Evolutionary conservation across 2,329 filamentous ascomycete species (phyloP), one percentile per base, ranked within the genome.

Genomic region (Fusarium haematococcum): DNA sequence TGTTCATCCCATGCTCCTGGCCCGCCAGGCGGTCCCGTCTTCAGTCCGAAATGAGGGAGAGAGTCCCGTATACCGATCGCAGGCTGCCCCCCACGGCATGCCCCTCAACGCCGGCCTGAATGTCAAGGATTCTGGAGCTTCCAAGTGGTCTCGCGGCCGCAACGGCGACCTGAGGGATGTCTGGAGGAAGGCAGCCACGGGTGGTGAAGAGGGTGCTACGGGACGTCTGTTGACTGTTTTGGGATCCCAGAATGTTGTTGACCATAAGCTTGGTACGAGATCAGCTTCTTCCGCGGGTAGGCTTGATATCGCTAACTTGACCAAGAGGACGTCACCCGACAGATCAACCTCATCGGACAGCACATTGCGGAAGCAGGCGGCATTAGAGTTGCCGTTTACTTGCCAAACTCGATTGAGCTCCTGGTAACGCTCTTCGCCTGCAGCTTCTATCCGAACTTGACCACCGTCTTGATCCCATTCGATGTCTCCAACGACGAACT

Each of bases 371-470:
- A 93, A 77, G 90, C 93, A 73, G 90, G 91, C 65, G 91, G 91
- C 41, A 93, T 91, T 81, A 92, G 91, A 59, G 94, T 98, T 35
- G 97, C 95, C 71, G 89, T 98, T 73, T 98, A 97, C 82, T 88
- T 98, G 66, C 95, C 95, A 50, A 98, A 99, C 86, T 98, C 95
- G 56, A 88, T 97, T 78, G 97, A 99, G 84, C 91, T 97, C 70
- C 86, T 99, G 59, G 89, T 91, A 37, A 88, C 93, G 9, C 86
- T 98, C 23, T 97, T 99, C 79, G 95, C 95, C 66, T 95, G 94
- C 81, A 91, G 94, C 73, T 98, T 98, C 85, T 96, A 97, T 83
- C 80, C 84, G 18, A 93, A 93, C 79, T 88, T 97, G 77, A 95
- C 92, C 13, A 91, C 93, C n/a, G 90, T 98, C 57, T 86, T 98